Evolutionary conservation across 495 filamentous ascomycete genomes (phyloP).

Genomic region (Bacidia rubella): DNA sequence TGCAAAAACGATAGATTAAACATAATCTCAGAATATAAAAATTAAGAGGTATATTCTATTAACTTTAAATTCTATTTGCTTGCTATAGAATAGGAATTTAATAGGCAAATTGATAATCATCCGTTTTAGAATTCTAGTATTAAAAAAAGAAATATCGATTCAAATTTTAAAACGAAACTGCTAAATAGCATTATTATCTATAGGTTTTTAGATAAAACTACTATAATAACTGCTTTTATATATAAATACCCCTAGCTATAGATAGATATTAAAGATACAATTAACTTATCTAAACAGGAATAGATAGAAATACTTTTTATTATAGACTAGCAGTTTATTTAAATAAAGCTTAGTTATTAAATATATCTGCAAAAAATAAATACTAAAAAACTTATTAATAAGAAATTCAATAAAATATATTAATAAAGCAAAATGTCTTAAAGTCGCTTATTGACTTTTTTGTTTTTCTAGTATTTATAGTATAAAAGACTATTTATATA

Average conservation of each 20-base stretch:
- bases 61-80: background rate
- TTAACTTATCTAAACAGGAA: background rate
- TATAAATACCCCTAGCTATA: background rate
- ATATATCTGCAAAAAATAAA: background rate
- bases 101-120: too few relatives aligned
- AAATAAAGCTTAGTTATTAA: background rate
- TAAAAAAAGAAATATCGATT: background rate
- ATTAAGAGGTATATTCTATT: constrained; percentile 2
- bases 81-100: too few relatives aligned
- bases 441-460: background rate
- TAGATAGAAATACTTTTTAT: background rate
- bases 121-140: background rate
- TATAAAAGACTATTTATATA: background rate
- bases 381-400: constrained; percentile 2
- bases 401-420: constrained; percentile 9
- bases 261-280: background rate
- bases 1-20: background rate
- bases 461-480: background rate
- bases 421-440: background rate
- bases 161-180: background rate
- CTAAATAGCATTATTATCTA: background rate
- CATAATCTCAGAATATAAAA: constrained; percentile 1
- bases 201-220: background rate
- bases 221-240: too few relatives aligned
- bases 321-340: background rate